A percentile compares a stretch with the other conserved stretches of the same genome.
phyloP scores from a whole-genome alignment of 805 yeast genomes.

The Naumovozyma castellii region DNA sequence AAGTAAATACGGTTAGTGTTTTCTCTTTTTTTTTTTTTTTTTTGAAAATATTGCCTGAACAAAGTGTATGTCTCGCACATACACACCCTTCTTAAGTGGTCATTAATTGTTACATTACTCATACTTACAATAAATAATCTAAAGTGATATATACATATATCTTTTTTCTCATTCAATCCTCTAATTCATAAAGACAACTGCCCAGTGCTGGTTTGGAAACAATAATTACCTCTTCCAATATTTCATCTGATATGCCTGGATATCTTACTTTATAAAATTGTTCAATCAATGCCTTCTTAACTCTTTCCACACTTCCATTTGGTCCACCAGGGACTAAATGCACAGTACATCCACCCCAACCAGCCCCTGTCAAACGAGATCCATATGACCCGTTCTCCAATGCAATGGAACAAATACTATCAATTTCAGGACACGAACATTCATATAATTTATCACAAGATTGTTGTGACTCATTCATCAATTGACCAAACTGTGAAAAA shows the following conservation, averaged over 20 bases:
- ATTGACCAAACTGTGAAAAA: slow-evolving; percentile 38
- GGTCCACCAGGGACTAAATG: slow-evolving; percentile 39
- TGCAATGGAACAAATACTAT: slow-evolving; percentile 46
- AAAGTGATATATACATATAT: too few relatives aligned
- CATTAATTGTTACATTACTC: too few relatives aligned
- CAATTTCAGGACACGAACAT: slow-evolving; percentile 48
- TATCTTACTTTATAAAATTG: slow-evolving; percentile 41
- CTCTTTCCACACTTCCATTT: slow-evolving; percentile 22
- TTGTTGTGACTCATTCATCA: slow-evolving; percentile 52
- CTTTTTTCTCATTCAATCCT: not conserved
- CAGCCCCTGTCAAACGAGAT: slow-evolving; percentile 73
- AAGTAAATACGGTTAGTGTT: too few relatives aligned
- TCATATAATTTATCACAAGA: slow-evolving; percentile 42
- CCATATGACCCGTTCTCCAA: slow-evolving; percentile 49
- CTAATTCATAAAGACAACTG: slow-evolving; percentile 21
- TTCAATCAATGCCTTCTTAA: slow-evolving; percentile 39
- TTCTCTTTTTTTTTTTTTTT: too few relatives aligned
- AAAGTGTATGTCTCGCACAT: too few relatives aligned
- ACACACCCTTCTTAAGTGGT: too few relatives aligned
- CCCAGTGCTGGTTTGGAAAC: slow-evolving; percentile 50
- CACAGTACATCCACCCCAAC: slow-evolving; percentile 67
- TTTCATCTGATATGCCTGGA: slow-evolving; percentile 39
- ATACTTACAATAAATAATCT: too few relatives aligned
- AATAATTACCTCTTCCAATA: slow-evolving; percentile 42
- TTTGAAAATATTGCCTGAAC: too few relatives aligned